These are phyloP conservation scores for Fusarium vanettenii DNA, from an alignment of 2,329 filamentous ascomycete species.

Conservation along the genomic window DNA sequence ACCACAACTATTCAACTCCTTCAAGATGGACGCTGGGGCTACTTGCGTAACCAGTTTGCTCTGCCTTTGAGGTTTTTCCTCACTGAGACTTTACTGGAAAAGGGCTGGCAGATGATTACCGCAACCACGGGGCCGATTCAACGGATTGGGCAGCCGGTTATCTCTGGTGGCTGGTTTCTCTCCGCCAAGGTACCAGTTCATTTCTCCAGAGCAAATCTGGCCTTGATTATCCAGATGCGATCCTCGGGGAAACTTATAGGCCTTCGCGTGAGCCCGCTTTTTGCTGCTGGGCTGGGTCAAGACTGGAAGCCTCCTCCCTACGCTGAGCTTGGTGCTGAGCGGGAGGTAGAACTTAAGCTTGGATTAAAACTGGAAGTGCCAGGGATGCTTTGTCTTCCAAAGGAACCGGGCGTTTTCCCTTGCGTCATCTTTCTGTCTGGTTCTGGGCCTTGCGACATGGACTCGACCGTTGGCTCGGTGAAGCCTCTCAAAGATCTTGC, in stretches of 20 bases:
- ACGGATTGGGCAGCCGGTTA: neutral
- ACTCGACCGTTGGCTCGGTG: neutral
- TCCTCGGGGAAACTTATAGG: neutral
- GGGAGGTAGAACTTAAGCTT: neutral
- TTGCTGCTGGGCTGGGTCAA: neutral
- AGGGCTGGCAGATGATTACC: neutral
- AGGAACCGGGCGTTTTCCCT: neutral
- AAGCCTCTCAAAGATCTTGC: constrained; percentile 7
- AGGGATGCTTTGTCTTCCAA: neutral
- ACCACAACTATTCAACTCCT: neutral
- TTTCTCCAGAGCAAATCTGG: neutral
- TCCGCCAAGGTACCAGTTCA: neutral
- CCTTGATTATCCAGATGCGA: neutral
- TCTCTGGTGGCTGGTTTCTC: neutral
- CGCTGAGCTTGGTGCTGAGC: neutral
- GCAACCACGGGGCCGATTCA: neutral
- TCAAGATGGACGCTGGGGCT: neutral
- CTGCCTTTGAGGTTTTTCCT: neutral
- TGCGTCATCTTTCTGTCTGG: constrained; percentile 8
- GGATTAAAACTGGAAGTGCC: neutral
- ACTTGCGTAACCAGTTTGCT: neutral
- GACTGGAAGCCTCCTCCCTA: neutral
- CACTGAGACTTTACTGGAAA: neutral
- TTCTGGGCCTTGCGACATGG: constrained; percentile 1
- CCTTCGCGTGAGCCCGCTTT: neutral